These are phyloP conservation scores for Aphanomyces cochlioides DNA, from an alignment of 352 stramenopile genomes.

Conservation along the genomic window DNA sequence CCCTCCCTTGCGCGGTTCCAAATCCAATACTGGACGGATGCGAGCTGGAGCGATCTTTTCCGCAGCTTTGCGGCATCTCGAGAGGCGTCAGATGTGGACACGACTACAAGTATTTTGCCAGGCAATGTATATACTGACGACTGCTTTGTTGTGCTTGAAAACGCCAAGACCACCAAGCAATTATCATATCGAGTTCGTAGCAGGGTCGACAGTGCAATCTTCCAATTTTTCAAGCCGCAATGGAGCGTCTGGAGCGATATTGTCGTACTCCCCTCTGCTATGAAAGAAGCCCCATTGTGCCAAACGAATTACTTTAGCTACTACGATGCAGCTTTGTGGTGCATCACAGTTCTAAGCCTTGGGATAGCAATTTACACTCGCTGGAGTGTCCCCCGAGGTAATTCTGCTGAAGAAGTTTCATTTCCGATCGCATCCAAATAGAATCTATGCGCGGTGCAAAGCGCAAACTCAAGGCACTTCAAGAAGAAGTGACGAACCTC, in stretches of 20 bases:
- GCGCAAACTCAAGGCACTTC: constrained; percentile 33
- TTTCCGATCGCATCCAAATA: neutral
- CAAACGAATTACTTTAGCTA: neutral
- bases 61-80: neutral
- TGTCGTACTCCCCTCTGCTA: constrained; percentile 3
- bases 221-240: constrained; percentile 17
- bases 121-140: constrained; percentile 29
- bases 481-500: constrained; percentile 62
- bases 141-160: constrained; percentile 28
- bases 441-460: constrained; percentile 12
- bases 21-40: constrained; percentile 24
- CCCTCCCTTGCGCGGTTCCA: constrained; percentile 12
- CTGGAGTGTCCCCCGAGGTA: neutral
- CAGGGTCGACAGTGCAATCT: constrained; percentile 17
- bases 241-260: constrained; percentile 25
- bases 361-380: constrained; percentile 3
- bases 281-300: neutral
- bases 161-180: neutral
- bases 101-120: neutral
- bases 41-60: constrained; percentile 11
- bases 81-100: neutral
- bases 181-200: constrained; percentile 22
- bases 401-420: neutral
- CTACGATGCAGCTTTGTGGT: neutral
- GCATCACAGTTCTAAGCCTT: neutral